Percentiles rank a stretch among this genome's conserved stretches.
phyloP scores from a whole-genome alignment of 1,284 basidiomycete genomes.

The Vanrija sp. region DNA sequence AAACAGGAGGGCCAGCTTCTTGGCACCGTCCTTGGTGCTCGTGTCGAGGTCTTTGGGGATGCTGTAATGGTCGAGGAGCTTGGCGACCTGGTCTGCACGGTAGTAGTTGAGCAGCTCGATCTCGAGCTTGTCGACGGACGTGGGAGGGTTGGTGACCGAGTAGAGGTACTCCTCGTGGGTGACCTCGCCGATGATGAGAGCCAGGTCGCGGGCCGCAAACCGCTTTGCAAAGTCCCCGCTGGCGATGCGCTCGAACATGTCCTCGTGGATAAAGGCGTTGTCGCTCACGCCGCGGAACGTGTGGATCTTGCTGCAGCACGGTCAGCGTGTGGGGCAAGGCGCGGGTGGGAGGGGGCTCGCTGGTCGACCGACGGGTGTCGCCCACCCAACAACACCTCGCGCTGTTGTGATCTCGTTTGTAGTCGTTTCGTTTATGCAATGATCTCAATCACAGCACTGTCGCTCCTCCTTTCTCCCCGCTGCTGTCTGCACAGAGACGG shows the following conservation, averaged over 20 bases:
- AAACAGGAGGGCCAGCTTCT: conserved; percentile 17
- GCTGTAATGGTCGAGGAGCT: conserved; percentile 10
- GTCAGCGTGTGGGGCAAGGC: background rate
- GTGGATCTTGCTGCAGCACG: conserved; percentile 13
- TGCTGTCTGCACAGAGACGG: no score
- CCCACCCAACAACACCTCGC: background rate
- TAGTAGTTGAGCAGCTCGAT: conserved; percentile 28
- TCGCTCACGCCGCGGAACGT: conserved; percentile 29
- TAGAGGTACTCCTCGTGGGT: conserved; percentile 25
- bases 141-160: conserved; percentile 23
- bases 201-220: conserved; percentile 20
- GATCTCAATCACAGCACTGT: background rate
- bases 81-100: conserved; percentile 10
- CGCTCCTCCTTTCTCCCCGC: no score
- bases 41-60: background rate
- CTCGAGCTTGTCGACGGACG: conserved; percentile 7
- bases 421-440: no score
- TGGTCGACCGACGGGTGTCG: no score
- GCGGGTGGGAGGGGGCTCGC: no score
- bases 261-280: conserved; percentile 21
- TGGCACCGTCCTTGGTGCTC: conserved; percentile 6
- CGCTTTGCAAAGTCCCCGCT: conserved; percentile 18
- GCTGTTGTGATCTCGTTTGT: background rate
- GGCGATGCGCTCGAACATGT: conserved; percentile 10
- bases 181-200: conserved; percentile 25